Evolutionary conservation across 2,329 filamentous ascomycete species (phyloP), one percentile per base, ranked within the genome.

Genomic region (Ascochyta viciae-villosae): DNA sequence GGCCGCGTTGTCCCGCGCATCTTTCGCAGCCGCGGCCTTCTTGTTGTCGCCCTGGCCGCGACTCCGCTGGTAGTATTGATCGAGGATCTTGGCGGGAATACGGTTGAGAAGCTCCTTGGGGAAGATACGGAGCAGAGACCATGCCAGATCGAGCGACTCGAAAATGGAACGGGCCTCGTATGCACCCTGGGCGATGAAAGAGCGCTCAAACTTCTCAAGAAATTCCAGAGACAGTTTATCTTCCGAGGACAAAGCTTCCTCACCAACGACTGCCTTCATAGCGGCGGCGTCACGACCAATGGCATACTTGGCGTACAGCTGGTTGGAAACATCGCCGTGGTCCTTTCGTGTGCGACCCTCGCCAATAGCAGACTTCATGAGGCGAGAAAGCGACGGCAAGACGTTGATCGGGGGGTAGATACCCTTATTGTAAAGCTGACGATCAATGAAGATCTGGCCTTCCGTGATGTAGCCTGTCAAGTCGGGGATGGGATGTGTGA

Each of bases 361-460:
- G 70, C 95, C 95, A 73, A 99, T 99, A 77, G 95, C 95, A 73
- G 95, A 99, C 81, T 99, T 99, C 95, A 99, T 99, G 75, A 99
- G 89, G 87, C 95, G 95, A 23, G 95, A 99, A 35, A 99, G 89
- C 43, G 95, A 99, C 23, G 95, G 95, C 60, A 99, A 83, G 63
- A 99, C 95, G 82, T 99, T 99, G 83, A 99, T 99, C 19, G 95
- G 95, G 49, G 95, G 95, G 83, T 96, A 97, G 81, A 99, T 89
- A 80, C 93, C 94, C 83, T 95, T 95, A 85, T 99, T 99, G 84
- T 92, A 78, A 49, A 99, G 84, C 74, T 90, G 88, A 81, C 94
- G 92, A 78, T 99, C 95, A 72, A 99, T 86, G 81, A 96, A 98
- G 74, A 99, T 97, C 80, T 99, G 95, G 38, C 95, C 96, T 81